A percentile compares a stretch with the other conserved stretches of the same genome.
Conservation (phyloP, 495 filamentous ascomycete genomes). For the Xylaria castorea region DNA sequence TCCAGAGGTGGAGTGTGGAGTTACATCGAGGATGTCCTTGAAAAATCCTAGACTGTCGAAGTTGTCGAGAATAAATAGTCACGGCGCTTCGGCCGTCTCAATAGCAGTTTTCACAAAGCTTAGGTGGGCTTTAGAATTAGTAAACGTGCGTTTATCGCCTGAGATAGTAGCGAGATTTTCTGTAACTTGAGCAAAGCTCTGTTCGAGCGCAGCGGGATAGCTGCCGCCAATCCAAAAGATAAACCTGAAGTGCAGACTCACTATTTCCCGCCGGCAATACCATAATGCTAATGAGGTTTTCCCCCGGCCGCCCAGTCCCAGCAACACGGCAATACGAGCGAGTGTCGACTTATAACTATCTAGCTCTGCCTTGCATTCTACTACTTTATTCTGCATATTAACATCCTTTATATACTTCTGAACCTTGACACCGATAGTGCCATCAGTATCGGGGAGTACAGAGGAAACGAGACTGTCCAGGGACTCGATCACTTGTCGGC, state of each 20-base stretch:
- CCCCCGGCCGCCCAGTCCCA: slow-evolving; percentile 16
- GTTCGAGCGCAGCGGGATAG: slow-evolving; percentile 5
- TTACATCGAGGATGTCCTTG: slow-evolving; percentile 14
- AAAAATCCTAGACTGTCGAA: slow-evolving; percentile 15
- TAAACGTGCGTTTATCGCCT: slow-evolving; percentile 7
- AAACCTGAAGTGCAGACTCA: slow-evolving; percentile 16
- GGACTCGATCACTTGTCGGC: slow-evolving; percentile 21
- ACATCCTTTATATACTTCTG: slow-evolving; percentile 9
- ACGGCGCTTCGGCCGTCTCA: not conserved
- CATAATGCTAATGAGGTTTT: slow-evolving; percentile 13
- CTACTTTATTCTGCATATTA: not conserved
- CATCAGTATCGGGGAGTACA: not conserved
- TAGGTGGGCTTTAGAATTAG: slow-evolving; percentile 10
- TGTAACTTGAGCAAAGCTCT: slow-evolving; percentile 10
- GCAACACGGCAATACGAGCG: slow-evolving; percentile 15
- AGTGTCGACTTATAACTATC: slow-evolving; percentile 19
- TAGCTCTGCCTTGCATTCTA: slow-evolving; percentile 13
- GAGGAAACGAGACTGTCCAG: slow-evolving; percentile 8
- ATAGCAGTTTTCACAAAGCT: slow-evolving; percentile 1
- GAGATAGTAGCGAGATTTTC: slow-evolving; percentile 14
- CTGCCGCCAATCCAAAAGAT: slow-evolving; percentile 16
- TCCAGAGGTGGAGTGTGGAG: slow-evolving; percentile 9
- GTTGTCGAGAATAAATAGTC: slow-evolving; percentile 13
- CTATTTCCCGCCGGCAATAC: slow-evolving; percentile 16
- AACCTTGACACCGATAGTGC: slow-evolving; percentile 13